phyloP scores from a whole-genome alignment of 352 stramenopile genomes.

The Phytopythium delawarense region DNA sequence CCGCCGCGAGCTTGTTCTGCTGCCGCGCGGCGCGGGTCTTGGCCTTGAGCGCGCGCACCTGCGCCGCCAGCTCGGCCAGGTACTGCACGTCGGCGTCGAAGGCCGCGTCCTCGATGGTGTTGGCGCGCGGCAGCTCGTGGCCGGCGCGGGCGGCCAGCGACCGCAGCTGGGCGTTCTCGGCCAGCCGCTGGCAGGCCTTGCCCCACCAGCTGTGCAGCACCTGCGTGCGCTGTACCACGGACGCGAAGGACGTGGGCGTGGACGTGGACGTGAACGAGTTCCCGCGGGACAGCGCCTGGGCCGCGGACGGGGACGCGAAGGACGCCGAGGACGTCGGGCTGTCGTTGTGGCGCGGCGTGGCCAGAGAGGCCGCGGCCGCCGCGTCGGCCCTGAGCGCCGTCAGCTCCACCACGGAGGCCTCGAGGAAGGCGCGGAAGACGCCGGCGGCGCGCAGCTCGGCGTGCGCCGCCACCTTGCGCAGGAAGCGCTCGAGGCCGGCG shows the following conservation, averaged over 20 bases:
- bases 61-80: conserved; percentile 50
- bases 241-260: conserved; percentile 27
- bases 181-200: conserved; percentile 78
- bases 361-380: conserved; percentile 7
- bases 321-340: conserved; percentile 13
- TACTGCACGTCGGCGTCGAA: conserved; percentile 69
- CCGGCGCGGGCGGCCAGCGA: conserved; percentile 52
- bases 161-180: conserved; percentile 74
- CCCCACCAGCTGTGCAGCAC: conserved; percentile 77
- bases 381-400: conserved; percentile 57
- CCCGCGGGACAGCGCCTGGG: not conserved
- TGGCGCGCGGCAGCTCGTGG: conserved; percentile 30
- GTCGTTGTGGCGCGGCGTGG: conserved; percentile 12
- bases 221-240: conserved; percentile 62
- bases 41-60: conserved; percentile 59
- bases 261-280: conserved; percentile 28
- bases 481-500: conserved; percentile 70
- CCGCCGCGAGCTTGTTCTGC: conserved; percentile 66
- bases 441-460: conserved; percentile 68
- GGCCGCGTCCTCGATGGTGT: conserved; percentile 61
- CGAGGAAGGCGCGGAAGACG: conserved; percentile 69
- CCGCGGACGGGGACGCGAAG: conserved; percentile 1
- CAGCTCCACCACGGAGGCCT: conserved; percentile 72
- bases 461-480: conserved; percentile 73
- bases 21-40: conserved; percentile 56